These are phyloP conservation scores for Fagopyrum tataricum DNA, from an alignment of 148 eudicot genomes.

Conservation along the genomic window DNA sequence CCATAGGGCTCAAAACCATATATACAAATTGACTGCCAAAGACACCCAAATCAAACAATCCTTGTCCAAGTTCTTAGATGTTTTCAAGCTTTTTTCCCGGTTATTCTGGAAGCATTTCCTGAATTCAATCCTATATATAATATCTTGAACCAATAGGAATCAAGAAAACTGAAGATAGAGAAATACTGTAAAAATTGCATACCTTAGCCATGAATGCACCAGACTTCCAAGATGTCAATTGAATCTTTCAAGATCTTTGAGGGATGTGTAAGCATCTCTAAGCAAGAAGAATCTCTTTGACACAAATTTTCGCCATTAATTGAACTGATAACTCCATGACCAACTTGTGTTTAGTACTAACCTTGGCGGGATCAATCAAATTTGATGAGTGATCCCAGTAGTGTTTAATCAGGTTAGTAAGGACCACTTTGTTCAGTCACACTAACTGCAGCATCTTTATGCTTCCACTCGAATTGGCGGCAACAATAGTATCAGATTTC, in stretches of 20 bases:
- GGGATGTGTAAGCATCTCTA: not conserved
- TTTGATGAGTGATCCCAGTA: not conserved
- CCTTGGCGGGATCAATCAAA: not conserved
- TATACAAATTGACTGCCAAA: too few relatives aligned
- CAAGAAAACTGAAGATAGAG: not conserved
- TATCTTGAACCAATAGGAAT: too few relatives aligned
- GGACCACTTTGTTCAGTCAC: slow-evolving; percentile 9
- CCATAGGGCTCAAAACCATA: too few relatives aligned
- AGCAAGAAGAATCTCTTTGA: not conserved
- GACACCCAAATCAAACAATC: too few relatives aligned
- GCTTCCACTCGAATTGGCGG: slow-evolving; percentile 54
- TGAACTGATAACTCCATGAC: not conserved
- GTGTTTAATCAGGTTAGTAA: slow-evolving; percentile 1
- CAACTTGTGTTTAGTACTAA: not conserved
- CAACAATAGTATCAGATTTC: slow-evolving; percentile 42
- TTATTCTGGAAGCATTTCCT: too few relatives aligned
- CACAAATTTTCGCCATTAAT: not conserved
- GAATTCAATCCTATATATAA: too few relatives aligned
- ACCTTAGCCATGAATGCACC: not conserved
- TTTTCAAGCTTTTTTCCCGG: too few relatives aligned
- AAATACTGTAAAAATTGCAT: not conserved
- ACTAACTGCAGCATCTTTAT: slow-evolving; percentile 41
- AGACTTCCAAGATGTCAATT: not conserved
- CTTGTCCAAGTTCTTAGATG: too few relatives aligned
- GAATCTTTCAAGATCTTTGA: not conserved